phyloP scores from a whole-genome alignment of 2,329 filamentous ascomycete genomes.

The Sporothrix variecibatus region DNA sequence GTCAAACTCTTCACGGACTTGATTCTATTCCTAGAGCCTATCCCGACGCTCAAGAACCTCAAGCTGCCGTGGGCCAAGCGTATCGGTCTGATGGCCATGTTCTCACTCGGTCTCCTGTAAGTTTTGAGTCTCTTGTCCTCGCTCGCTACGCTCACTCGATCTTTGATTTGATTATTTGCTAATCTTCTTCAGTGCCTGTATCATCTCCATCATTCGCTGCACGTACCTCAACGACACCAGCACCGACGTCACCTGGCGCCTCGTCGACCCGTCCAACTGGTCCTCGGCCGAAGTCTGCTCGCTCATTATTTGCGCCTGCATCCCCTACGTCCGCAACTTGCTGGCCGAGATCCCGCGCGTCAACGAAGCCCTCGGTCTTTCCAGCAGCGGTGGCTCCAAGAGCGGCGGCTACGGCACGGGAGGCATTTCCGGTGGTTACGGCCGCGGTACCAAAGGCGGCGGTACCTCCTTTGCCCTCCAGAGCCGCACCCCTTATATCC shows the following conservation, averaged over 20 bases:
- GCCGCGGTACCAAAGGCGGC: not conserved
- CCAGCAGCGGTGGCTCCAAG: not conserved
- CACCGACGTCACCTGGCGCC: slow-evolving; percentile 39
- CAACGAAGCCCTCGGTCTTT: slow-evolving; percentile 18
- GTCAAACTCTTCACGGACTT: slow-evolving; percentile 20
- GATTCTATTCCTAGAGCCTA: slow-evolving; percentile 21
- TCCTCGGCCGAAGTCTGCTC: slow-evolving; percentile 42
- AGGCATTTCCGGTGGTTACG: not conserved
- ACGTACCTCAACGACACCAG: slow-evolving; percentile 39
- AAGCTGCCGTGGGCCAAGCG: slow-evolving; percentile 35
- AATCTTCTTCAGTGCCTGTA: slow-evolving; percentile 34
- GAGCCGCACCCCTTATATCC: not conserved
- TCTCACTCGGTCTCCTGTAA: slow-evolving; percentile 42
- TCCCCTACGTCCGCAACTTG: slow-evolving; percentile 22
- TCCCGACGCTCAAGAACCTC: slow-evolving; percentile 16
- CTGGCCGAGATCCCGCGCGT: slow-evolving; percentile 17
- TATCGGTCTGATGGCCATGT: slow-evolving; percentile 39
- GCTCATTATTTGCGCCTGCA: slow-evolving; percentile 40
- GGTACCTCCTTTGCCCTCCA: slow-evolving; percentile 15
- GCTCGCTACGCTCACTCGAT: not conserved
- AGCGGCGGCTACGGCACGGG: not conserved
- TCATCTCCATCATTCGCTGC: slow-evolving; percentile 44
- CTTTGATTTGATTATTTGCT: not conserved
- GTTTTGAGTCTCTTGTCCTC: not conserved
- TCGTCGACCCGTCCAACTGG: slow-evolving; percentile 34